Conservation (phyloP, 2,329 filamentous ascomycete genomes). For the Trichoderma atroviride region DNA sequence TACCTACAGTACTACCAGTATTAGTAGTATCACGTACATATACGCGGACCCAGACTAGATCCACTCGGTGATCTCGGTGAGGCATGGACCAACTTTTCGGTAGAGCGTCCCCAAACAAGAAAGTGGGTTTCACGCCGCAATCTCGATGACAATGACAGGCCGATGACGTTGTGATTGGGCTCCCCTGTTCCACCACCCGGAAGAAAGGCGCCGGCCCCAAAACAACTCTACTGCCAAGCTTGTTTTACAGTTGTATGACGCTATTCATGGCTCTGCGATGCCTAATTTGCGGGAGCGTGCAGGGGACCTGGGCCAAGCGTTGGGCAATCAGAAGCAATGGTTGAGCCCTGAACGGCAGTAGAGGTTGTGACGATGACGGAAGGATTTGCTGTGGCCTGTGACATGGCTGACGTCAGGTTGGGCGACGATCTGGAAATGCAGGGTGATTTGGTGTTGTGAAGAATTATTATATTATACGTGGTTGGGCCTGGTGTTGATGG, state of each 20-base stretch:
- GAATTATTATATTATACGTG: neutral
- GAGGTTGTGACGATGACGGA: conserved; percentile 12
- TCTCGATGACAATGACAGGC: conserved; percentile 21
- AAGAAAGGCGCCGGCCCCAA: conserved; percentile 8
- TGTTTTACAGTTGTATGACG: conserved; percentile 20
- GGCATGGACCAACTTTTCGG: neutral
- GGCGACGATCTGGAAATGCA: neutral
- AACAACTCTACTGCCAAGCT: conserved; percentile 24
- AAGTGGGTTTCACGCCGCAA: conserved; percentile 6
- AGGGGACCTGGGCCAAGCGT: neutral
- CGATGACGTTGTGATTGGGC: conserved; percentile 23
- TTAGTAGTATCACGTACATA: neutral
- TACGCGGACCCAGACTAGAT: neutral
- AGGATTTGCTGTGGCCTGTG: neutral
- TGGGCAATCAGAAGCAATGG: neutral
- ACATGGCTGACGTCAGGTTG: conserved; percentile 16
- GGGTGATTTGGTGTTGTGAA: neutral
- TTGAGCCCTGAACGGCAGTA: neutral
- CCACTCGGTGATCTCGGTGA: conserved; percentile 14
- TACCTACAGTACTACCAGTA: too few relatives aligned
- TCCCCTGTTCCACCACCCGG: conserved; percentile 4
- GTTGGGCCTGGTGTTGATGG: neutral
- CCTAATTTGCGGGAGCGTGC: conserved; percentile 13
- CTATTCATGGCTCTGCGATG: conserved; percentile 1
- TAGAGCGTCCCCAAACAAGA: neutral